Evolutionary conservation across 2,329 filamentous ascomycete species (phyloP), one percentile per base, ranked within the genome.

Genomic region (Sclerotinia borealis): DNA sequence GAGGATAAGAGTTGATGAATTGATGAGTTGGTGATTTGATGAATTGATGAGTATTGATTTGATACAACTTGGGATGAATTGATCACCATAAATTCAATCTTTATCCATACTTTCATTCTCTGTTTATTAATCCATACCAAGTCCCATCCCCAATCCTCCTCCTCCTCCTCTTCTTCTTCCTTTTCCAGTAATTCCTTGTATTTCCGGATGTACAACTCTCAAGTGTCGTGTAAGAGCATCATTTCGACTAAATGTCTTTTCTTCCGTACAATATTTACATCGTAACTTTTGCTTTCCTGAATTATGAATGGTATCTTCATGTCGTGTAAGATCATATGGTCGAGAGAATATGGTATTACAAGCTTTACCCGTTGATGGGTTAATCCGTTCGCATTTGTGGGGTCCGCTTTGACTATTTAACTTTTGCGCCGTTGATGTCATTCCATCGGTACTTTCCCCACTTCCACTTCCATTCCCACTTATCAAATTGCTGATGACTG

Each of bases 271-370:
- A 54, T 96, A 79, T 67, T 93, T 87, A 77, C 95, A 99, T 50
- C 92, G 88, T 9, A 97, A 92, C 80, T 98, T 98, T 76, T 93
- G 88, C 81, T 97, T 97, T 71, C 91, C 87, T 1, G 87, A 88
- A 71, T 97, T 97, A 82, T 98, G 95, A 68, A 98, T 98, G 0
- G 95, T 98, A 69, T 97, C 93, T 76, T 99, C 95, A 74, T 99
- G 95, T 27, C 95, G 84, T 0, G 95, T 99, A 59, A 99, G 82
- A 76, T 99, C 95, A 80, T 99, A 99, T 1, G 95, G 95, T 25
- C 95, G 83, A 0, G 93, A 97, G 77, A 99, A 98, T 61, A 96
- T 82, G 0, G 92, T 96, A 75, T 91, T 93, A 83, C 95, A 98
- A 0, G 92, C 89, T 79, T 97, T 97, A 67, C 92, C 91, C 0